Evolutionary conservation across 306 rosid species (phyloP).

Genomic region (Vigna trinervia): DNA sequence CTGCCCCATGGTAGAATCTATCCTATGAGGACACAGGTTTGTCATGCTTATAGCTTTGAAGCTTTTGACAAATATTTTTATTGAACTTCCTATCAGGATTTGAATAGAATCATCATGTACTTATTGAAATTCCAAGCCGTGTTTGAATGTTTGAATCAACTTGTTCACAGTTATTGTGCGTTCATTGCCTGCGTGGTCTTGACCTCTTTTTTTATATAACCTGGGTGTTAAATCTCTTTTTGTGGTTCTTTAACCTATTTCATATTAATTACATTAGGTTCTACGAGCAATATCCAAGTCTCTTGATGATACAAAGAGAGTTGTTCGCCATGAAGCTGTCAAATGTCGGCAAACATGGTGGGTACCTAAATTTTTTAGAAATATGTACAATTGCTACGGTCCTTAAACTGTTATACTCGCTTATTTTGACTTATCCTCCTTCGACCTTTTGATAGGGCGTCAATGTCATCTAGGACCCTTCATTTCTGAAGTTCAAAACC

Average conservation of each 20-base stretch:
- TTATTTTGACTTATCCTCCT: conserved; percentile 12
- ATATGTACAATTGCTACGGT: conserved; percentile 1
- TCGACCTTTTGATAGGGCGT: conserved; percentile 58
- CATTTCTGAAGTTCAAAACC: conserved; percentile 46
- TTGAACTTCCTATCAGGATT: background rate
- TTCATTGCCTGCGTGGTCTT: background rate
- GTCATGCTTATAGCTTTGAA: conserved; percentile 41
- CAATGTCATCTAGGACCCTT: conserved; percentile 61
- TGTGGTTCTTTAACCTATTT: conserved; percentile 9
- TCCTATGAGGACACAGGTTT: conserved; percentile 87
- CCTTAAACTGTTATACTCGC: background rate
- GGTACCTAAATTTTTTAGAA: conserved; percentile 34
- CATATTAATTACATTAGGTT: conserved; percentile 61
- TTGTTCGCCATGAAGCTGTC: conserved; percentile 88
- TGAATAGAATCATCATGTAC: background rate
- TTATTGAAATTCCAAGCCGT: conserved; percentile 17
- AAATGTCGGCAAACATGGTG: conserved; percentile 91
- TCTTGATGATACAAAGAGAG: conserved; percentile 78
- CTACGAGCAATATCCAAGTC: conserved; percentile 60
- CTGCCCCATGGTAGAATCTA: conserved; percentile 80
- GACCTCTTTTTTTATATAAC: conserved; percentile 12
- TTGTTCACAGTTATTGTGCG: conserved; percentile 1
- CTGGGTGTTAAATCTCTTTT: background rate
- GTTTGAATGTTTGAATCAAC: conserved; percentile 26
- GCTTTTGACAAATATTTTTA: background rate